phyloP scores from a whole-genome alignment of 495 filamentous ascomycete genomes.

The Trichodelitschia bisporula region DNA sequence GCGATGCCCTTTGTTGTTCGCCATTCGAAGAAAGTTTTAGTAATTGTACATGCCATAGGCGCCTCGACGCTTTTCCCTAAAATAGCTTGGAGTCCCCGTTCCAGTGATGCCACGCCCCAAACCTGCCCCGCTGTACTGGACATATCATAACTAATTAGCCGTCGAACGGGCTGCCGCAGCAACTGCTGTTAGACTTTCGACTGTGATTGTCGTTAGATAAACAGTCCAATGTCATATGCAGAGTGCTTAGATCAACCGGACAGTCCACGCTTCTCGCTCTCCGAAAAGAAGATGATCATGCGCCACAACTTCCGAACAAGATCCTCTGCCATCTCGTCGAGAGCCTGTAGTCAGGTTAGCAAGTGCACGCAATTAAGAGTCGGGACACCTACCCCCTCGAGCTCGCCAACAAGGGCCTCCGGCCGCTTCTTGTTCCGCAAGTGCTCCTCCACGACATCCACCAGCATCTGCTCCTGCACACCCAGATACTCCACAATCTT shows the following conservation, averaged over 20 bases:
- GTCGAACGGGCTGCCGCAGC: too few species aligned
- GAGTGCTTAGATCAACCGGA: neutral
- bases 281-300: slow-evolving; percentile 95
- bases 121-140: too few species aligned
- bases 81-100: too few species aligned
- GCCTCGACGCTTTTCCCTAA: too few species aligned
- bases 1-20: too few species aligned
- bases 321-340: slow-evolving; percentile 87
- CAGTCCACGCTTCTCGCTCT: slow-evolving; percentile 69
- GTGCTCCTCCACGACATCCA: slow-evolving; percentile 79
- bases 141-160: too few species aligned
- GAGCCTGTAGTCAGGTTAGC: slow-evolving; percentile 31
- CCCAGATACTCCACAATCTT: slow-evolving; percentile 93
- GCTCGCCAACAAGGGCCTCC: slow-evolving; percentile 55
- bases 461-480: slow-evolving; percentile 85
- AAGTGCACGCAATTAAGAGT: slow-evolving; percentile 1
- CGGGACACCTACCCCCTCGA: slow-evolving; percentile 46
- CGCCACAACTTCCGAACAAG: slow-evolving; percentile 94
- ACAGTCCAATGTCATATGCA: too few species aligned
- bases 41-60: too few species aligned
- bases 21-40: too few species aligned
- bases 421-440: slow-evolving; percentile 54
- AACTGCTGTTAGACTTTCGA: too few species aligned
- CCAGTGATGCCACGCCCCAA: too few species aligned
- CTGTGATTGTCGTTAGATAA: too few species aligned